Conservation (phyloP, 208 protist genomes). For the Trypanosoma mega region DNA sequence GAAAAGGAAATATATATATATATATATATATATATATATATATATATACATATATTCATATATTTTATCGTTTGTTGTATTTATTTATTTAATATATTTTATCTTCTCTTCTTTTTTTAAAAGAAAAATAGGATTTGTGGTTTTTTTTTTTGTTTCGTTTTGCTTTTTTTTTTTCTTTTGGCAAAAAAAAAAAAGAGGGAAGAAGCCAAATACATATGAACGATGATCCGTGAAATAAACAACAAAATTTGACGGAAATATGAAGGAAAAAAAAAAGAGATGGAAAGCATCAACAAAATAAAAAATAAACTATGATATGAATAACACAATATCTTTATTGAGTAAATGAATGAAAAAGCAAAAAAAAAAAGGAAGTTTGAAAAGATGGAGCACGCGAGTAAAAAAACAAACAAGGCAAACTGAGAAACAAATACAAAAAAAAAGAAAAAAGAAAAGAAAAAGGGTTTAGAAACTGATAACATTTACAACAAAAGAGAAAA, state of each 20-base stretch:
- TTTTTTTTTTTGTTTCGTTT: slow-evolving; percentile 25
- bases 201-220: background rate
- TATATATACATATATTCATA: background rate
- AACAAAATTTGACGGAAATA: background rate
- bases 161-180: slow-evolving; percentile 16
- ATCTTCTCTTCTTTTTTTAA: background rate
- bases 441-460: background rate
- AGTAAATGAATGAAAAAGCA: background rate
- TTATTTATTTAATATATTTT: background rate
- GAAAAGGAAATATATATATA: slow-evolving; percentile 4
- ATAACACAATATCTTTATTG: slow-evolving; percentile 8
- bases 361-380: background rate
- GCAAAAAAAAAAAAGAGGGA: background rate
- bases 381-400: background rate
- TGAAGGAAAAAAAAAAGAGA: background rate
- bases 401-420: background rate
- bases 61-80: background rate
- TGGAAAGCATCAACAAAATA: background rate
- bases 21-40: slow-evolving; percentile 2
- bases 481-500: background rate
- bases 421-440: background rate
- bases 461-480: background rate
- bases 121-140: slow-evolving; percentile 18
- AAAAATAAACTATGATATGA: background rate
- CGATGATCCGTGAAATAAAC: background rate